Percentiles rank a stretch among this genome's conserved stretches.
Evolutionary conservation across 805 yeast genomes (phyloP).

Genomic region (Sporopachydermia lactativora): DNA sequence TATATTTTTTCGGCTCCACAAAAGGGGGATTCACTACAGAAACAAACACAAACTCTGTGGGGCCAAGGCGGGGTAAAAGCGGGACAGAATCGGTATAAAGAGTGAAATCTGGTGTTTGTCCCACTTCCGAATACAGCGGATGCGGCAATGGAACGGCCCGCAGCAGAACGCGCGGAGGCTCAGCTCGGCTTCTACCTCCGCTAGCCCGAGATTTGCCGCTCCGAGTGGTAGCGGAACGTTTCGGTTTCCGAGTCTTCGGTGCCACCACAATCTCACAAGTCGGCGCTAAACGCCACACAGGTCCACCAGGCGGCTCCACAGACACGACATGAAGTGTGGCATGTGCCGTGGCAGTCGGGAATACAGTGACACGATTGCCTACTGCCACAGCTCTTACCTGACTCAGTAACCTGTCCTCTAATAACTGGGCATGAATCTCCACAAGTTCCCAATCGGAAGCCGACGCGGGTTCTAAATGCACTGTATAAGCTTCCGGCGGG

Average conservation of each 20-base stretch:
- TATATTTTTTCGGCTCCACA: not conserved
- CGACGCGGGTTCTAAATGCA: conserved; percentile 66
- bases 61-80: conserved; percentile 20
- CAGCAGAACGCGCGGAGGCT: conserved; percentile 25
- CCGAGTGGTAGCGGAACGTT: conserved; percentile 13
- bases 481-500: conserved; percentile 38
- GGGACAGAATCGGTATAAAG: conserved; percentile 33
- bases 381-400: conserved; percentile 67
- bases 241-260: conserved; percentile 34
- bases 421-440: conserved; percentile 62
- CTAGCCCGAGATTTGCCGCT: conserved; percentile 13
- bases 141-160: conserved; percentile 49
- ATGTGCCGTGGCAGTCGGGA: conserved; percentile 44
- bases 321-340: conserved; percentile 44
- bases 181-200: conserved; percentile 3
- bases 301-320: conserved; percentile 24
- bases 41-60: conserved; percentile 18
- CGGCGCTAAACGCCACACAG: conserved; percentile 36
- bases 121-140: conserved; percentile 17
- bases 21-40: conserved; percentile 12
- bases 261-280: conserved; percentile 64
- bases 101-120: conserved; percentile 19
- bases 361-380: conserved; percentile 49
- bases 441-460: conserved; percentile 84
- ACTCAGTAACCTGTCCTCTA: conserved; percentile 60